Percentiles rank a stretch among this genome's conserved stretches.
Evolutionary conservation across 176 grass and related monocot species (phyloP).

Genomic region (Cymbopogon citratus): DNA sequence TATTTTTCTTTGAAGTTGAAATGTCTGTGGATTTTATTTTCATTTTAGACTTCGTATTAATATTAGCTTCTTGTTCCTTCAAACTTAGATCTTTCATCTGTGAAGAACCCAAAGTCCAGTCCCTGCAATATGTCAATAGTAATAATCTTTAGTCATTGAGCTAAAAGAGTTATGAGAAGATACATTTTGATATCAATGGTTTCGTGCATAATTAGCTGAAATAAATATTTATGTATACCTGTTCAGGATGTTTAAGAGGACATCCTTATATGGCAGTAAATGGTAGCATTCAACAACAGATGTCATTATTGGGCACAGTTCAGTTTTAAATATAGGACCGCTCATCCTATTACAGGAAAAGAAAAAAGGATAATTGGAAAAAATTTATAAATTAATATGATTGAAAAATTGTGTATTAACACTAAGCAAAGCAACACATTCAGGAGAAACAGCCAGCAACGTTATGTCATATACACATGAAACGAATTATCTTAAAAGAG

Average conservation of each 20-base stretch:
- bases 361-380: not conserved
- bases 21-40: not conserved
- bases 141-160: conserved; percentile 3
- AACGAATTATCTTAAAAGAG: not conserved
- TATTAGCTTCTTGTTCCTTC: conserved; percentile 38
- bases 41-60: conserved; percentile 21
- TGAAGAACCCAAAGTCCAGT: conserved; percentile 14
- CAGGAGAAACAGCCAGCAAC: not conserved
- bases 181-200: not conserved
- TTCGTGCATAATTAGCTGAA: not conserved
- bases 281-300: conserved; percentile 46
- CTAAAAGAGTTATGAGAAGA: not conserved
- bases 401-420: not conserved
- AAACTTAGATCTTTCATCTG: conserved; percentile 8
- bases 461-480: not conserved
- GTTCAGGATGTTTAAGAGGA: conserved; percentile 25
- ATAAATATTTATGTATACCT: conserved; percentile 41
- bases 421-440: not conserved
- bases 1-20: conserved; percentile 27
- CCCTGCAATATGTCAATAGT: conserved; percentile 30
- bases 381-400: not conserved
- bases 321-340: conserved; percentile 38
- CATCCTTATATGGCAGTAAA: conserved; percentile 53
- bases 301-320: conserved; percentile 17
- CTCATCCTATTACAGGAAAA: conserved; percentile 30